Evolutionary conservation across 2,329 filamentous ascomycete species (phyloP).

Genomic region (Ascomycota sp.): DNA sequence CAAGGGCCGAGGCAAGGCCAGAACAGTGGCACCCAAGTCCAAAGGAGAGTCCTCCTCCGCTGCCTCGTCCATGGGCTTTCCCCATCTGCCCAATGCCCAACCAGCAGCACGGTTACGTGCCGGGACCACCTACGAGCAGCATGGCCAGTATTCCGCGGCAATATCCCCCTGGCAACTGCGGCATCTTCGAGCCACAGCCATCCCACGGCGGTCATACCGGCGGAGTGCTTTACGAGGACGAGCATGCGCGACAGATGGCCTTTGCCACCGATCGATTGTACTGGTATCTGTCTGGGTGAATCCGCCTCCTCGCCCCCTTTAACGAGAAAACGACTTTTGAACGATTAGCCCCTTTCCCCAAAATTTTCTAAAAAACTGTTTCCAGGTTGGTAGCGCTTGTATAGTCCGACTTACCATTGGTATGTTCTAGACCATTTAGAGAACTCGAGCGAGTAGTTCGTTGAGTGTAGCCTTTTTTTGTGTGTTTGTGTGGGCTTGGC

Average conservation of each 20-base stretch:
- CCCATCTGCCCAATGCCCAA: conserved; percentile 10
- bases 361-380: no score
- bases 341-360: no score
- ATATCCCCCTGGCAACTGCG: conserved; percentile 15
- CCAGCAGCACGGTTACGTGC: conserved; percentile 6
- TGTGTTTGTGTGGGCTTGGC: no score
- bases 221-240: conserved; percentile 23
- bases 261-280: conserved; percentile 24
- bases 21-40: conserved; percentile 31
- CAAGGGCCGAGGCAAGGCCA: conserved; percentile 80
- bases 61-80: conserved; percentile 2
- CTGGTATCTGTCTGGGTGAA: conserved; percentile 7
- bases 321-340: no score
- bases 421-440: no score
- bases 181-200: conserved; percentile 26
- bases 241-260: conserved; percentile 17
- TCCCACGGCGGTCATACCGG: conserved; percentile 6
- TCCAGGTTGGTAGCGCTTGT: no score
- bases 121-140: conserved; percentile 7
- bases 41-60: conserved; percentile 7
- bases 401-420: no score
- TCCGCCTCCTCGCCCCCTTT: no score
- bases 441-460: no score
- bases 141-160: conserved; percentile 11
- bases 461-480: no score